A percentile compares a stretch with the other conserved stretches of the same genome.
Conservation (phyloP, 306 rosid genomes). For the Adenanthera pavonina region DNA sequence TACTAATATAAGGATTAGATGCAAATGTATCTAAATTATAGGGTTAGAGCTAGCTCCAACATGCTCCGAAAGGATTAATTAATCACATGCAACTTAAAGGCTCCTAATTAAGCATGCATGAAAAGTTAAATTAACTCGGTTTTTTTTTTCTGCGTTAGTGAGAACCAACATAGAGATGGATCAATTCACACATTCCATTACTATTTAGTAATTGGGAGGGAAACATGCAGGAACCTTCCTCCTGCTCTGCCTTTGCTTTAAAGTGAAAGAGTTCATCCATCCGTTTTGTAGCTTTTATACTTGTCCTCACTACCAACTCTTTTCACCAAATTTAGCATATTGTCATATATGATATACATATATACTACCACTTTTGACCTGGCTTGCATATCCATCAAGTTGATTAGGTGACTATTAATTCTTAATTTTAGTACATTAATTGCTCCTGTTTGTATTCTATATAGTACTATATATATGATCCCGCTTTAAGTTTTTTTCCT, state of each 20-base stretch:
- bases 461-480: neutral
- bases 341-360: constrained; percentile 12
- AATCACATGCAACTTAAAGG: neutral
- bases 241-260: neutral
- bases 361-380: neutral
- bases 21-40: neutral
- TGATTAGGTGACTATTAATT: constrained; percentile 4
- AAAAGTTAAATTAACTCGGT: neutral
- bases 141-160: no score
- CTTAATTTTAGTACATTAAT: neutral
- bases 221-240: constrained; percentile 65
- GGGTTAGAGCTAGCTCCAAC: constrained; percentile 6
- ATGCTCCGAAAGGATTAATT: constrained; percentile 14
- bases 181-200: neutral
- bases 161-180: neutral
- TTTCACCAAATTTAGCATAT: constrained; percentile 31
- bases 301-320: constrained; percentile 41
- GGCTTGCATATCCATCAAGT: neutral
- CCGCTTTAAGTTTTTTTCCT: neutral
- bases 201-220: constrained; percentile 38
- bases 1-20: neutral
- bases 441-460: constrained; percentile 14
- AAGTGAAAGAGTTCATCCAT: constrained; percentile 24
- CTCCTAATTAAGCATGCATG: neutral
- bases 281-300: constrained; percentile 44